Base-by-base conservation (phyloP, 257 asterid genomes). In the Dorcoceras hygrometricum region DNA sequence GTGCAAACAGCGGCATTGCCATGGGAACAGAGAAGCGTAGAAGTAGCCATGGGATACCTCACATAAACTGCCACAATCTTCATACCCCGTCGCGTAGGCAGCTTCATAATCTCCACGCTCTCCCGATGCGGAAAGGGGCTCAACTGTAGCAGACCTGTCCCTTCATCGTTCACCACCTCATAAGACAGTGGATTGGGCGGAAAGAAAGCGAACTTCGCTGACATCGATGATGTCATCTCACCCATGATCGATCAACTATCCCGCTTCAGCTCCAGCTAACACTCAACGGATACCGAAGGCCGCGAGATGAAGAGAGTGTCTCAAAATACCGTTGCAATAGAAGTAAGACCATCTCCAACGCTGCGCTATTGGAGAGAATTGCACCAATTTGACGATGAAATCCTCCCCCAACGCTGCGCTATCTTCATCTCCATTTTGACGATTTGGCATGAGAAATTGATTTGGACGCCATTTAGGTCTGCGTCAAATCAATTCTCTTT, bases 1-100 rank as follows among this genome's bases (percentile, higher is more conserved):
- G n/a, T n/a, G n/a, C n/a, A n/a, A n/a, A n/a, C 99, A 62, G 99
- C 86, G 48, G 98, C 98, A 84, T 92, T 92, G 43, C 98, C 98
- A 60, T 92, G 98, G 6, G 98, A 93, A 76, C 88, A 94, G 7
- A 94, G 87, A 34, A 94, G 19, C 1, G 99, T 94, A 61, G 95
- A 81, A 57, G 78, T 85, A 32, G 99, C 96, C 95, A 87, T 86
- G 39, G 99, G 97, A 51, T 94, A 86, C 58, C 96, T 84, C 25
- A 90, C 83, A 77, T 90, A 90, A 70, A 84, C 62, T 0, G 96
- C 96, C 74, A 94, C 99, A 0, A 94, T 83, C 84, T 88, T 89
- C 62, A 85, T 75, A 57, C 99, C 99, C 67, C 89, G 87, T 53
- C 95, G 83, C 71, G 97, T 94, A 23, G 89, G 85, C 61, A 94